Evolutionary conservation across 768 basidiomycete species (phyloP).

Genomic region (Candolleomyces eurysporus): DNA sequence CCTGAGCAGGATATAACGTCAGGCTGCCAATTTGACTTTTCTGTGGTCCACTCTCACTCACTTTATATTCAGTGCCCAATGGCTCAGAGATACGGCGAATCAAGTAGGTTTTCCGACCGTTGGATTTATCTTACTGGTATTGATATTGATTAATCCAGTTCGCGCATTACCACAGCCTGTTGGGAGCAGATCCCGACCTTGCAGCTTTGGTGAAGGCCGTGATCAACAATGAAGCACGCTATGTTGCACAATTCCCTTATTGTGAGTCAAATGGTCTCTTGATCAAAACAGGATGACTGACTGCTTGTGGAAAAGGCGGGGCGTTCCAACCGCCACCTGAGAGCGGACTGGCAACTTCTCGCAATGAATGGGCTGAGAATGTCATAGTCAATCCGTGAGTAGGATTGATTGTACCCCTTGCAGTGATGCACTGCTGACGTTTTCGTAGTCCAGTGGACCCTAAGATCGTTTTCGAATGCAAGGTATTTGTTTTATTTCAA

Average conservation of each 20-base stretch:
- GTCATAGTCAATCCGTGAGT: conserved; percentile 75
- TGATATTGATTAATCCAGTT: conserved; percentile 42
- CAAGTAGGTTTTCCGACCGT: conserved; percentile 40
- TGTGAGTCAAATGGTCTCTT: conserved; percentile 34
- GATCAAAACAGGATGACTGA: neutral
- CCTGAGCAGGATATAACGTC: conserved; percentile 66
- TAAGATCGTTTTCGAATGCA: conserved; percentile 78
- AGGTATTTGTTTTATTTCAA: conserved; percentile 38
- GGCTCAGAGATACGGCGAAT: conserved; percentile 81
- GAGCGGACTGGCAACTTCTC: conserved; percentile 59
- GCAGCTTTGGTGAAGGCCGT: conserved; percentile 73
- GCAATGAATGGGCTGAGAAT: conserved; percentile 67
- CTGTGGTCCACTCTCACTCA: neutral
- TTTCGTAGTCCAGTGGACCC: conserved; percentile 59
- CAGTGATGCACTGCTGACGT: neutral
- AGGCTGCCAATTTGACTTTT: conserved; percentile 18
- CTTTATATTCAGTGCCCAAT: conserved; percentile 59
- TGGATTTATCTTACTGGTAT: no score
- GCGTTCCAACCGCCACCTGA: conserved; percentile 81
- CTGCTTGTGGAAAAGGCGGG: conserved; percentile 38
- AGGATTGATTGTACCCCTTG: neutral
- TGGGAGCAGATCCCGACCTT: conserved; percentile 55
- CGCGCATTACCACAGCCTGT: conserved; percentile 62
- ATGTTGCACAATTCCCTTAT: conserved; percentile 71
- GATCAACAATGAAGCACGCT: conserved; percentile 77